These are phyloP conservation scores for Aspergillus quadrilineatus DNA, from an alignment of 2,329 filamentous ascomycete genomes.

Conservation along the genomic window DNA sequence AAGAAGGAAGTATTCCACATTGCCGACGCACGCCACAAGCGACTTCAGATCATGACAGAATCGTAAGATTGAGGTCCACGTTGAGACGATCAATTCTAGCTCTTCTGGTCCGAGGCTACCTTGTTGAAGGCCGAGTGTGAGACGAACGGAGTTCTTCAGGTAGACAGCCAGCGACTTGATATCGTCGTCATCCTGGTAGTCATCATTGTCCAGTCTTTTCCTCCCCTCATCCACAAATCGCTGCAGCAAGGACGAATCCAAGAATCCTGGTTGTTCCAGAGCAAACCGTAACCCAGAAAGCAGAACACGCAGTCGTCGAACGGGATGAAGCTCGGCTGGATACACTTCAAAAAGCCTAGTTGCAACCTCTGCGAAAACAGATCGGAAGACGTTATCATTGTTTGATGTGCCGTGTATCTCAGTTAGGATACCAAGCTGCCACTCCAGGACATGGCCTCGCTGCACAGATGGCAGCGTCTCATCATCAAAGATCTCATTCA, in stretches of 20 bases:
- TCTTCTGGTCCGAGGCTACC: conserved; percentile 30
- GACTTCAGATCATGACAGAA: conserved; percentile 45
- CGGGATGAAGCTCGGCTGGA: conserved; percentile 28
- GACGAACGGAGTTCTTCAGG: conserved; percentile 34
- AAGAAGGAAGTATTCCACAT: conserved; percentile 49
- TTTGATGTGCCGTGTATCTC: conserved; percentile 30
- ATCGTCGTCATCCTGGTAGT: conserved; percentile 27
- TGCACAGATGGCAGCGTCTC: conserved; percentile 24
- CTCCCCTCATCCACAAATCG: conserved; percentile 29
- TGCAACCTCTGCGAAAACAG: conserved; percentile 28
- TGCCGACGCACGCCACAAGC: conserved; percentile 50
- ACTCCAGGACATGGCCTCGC: conserved; percentile 37
- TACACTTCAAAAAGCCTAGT: conserved; percentile 38
- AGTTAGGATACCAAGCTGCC: conserved; percentile 38
- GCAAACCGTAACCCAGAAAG: conserved; percentile 36
- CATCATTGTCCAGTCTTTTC: conserved; percentile 19
- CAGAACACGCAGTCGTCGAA: conserved; percentile 39
- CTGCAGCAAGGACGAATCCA: conserved; percentile 29
- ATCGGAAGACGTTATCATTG: conserved; percentile 30
- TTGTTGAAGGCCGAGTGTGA: conserved; percentile 36
- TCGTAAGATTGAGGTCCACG: conserved; percentile 43
- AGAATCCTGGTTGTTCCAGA: conserved; percentile 31
- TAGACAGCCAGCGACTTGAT: conserved; percentile 29
- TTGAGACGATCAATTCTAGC: conserved; percentile 33
- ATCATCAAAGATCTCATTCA: conserved; percentile 34